These are phyloP conservation scores for Eucalyptus regnans DNA, from an alignment of 345 rosid species.

Conservation along the genomic window DNA sequence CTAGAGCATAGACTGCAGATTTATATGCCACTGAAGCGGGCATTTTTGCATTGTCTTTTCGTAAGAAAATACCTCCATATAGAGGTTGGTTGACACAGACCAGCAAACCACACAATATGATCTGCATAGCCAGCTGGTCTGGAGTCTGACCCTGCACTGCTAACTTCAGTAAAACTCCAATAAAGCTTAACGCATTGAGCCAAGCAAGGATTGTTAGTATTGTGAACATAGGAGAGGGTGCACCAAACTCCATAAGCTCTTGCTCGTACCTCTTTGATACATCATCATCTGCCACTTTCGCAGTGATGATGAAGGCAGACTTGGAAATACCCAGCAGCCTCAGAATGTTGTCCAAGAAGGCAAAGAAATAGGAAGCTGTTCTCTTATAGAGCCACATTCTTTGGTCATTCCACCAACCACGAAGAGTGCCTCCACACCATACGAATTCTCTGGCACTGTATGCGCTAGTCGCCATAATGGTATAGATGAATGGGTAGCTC, in stretches of 20 bases:
- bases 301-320: conserved; percentile 17
- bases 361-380: conserved; percentile 32
- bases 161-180: conserved; percentile 2
- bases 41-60: conserved; percentile 28
- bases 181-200: conserved; percentile 19
- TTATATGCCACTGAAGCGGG: conserved; percentile 5
- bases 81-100: conserved; percentile 25
- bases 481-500: conserved; percentile 19
- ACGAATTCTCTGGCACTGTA: conserved; percentile 12
- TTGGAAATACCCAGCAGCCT: conserved; percentile 9
- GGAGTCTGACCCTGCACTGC: background rate
- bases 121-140: conserved; percentile 14
- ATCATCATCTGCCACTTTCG: conserved; percentile 20
- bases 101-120: conserved; percentile 10
- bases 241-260: conserved; percentile 27
- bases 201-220: conserved; percentile 24
- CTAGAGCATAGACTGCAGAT: conserved; percentile 7
- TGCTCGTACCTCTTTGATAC: conserved; percentile 4
- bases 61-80: conserved; percentile 13
- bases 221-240: conserved; percentile 27
- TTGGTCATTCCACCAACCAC: conserved; percentile 31
- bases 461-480: background rate
- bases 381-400: conserved; percentile 30
- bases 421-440: conserved; percentile 12
- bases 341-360: conserved; percentile 10